Evolutionary conservation across 179 eudicot genomes (phyloP).

Genomic region (Amaranthus tricolor): DNA sequence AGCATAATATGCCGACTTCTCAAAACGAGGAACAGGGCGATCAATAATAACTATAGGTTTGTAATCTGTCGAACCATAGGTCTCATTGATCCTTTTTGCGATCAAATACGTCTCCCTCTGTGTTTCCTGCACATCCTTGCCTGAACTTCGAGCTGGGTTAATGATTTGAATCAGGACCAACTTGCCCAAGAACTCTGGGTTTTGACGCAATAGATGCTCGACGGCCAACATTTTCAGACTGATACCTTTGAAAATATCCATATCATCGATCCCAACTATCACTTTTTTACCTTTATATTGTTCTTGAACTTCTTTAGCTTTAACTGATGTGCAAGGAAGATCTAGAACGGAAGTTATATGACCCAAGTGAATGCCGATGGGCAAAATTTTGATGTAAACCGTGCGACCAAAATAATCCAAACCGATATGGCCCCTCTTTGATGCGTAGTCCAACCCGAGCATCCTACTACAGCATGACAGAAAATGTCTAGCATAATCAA

Average conservation of each 20-base stretch:
- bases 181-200: slow-evolving; percentile 45
- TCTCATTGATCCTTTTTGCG: slow-evolving; percentile 58
- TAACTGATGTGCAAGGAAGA: slow-evolving; percentile 55
- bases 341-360: slow-evolving; percentile 62
- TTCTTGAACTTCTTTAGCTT: slow-evolving; percentile 62
- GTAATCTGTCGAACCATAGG: slow-evolving; percentile 51
- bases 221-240: slow-evolving; percentile 78
- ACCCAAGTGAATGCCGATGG: slow-evolving; percentile 83
- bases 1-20: slow-evolving; percentile 89
- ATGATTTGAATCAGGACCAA: slow-evolving; percentile 77
- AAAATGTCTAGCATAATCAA: slow-evolving; percentile 91
- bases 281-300: slow-evolving; percentile 64
- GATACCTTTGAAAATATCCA: slow-evolving; percentile 93
- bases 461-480: slow-evolving; percentile 88
- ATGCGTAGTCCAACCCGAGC: slow-evolving; percentile 82
- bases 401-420: slow-evolving; percentile 89
- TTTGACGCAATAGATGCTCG: slow-evolving; percentile 61
- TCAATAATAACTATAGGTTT: slow-evolving; percentile 79
- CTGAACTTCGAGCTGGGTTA: slow-evolving; percentile 93
- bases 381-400: slow-evolving; percentile 76
- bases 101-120: slow-evolving; percentile 63
- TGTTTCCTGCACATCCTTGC: slow-evolving; percentile 85
- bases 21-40: slow-evolving; percentile 70
- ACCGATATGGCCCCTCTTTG: slow-evolving; percentile 86
- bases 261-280: slow-evolving; percentile 88